Conservation (phyloP, 371 early-diverging fungal genomes). For the Fennellomyces sp. region DNA sequence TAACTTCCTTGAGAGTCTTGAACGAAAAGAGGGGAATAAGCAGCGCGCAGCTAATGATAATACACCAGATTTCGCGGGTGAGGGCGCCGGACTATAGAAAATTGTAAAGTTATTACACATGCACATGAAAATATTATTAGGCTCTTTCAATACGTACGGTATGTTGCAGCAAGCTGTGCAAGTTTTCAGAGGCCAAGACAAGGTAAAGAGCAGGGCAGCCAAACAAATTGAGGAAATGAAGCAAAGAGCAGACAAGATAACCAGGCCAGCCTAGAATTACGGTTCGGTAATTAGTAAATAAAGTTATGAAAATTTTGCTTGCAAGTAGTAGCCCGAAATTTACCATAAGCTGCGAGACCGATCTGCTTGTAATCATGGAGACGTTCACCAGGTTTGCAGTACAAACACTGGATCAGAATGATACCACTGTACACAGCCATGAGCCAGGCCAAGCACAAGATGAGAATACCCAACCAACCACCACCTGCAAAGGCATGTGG, state of each 20-base stretch:
- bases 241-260: conserved; percentile 59
- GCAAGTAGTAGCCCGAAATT: conserved; percentile 20
- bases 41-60: conserved; percentile 65
- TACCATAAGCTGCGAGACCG: conserved; percentile 60
- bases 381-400: conserved; percentile 51
- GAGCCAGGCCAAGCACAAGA: conserved; percentile 33
- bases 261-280: conserved; percentile 49
- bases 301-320: not conserved
- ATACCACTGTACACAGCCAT: conserved; percentile 47
- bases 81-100: conserved; percentile 24
- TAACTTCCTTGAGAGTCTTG: conserved; percentile 81
- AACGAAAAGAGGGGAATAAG: conserved; percentile 72
- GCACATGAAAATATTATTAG: not conserved
- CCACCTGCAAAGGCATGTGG: conserved; percentile 39
- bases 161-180: conserved; percentile 51
- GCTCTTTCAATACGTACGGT: conserved; percentile 19
- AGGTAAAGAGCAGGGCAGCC: conserved; percentile 82
- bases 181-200: conserved; percentile 71
- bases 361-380: conserved; percentile 64
- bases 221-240: conserved; percentile 70
- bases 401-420: conserved; percentile 39
- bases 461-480: conserved; percentile 52
- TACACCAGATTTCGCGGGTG: conserved; percentile 54
- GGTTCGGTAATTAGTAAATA: not conserved
- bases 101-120: not conserved